Evolutionary conservation across 2,329 filamentous ascomycete genomes (phyloP).

Genomic region (Colletotrichum acutatum): DNA sequence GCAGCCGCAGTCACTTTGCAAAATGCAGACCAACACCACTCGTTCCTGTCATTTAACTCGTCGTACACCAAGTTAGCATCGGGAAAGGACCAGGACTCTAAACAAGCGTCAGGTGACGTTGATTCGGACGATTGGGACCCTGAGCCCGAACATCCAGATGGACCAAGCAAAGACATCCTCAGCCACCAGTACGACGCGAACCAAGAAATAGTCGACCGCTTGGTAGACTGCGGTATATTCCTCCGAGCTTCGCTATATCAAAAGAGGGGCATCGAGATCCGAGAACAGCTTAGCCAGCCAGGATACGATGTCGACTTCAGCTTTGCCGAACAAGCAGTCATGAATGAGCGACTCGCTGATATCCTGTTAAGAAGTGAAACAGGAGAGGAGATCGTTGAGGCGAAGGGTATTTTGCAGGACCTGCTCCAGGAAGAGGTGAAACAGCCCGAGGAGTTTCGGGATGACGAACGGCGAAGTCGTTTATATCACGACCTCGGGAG

Average conservation of each 20-base stretch:
- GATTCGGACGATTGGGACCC: slow-evolving; percentile 39
- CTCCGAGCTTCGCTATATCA: slow-evolving; percentile 40
- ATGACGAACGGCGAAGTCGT: slow-evolving; percentile 30
- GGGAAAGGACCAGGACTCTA: neutral
- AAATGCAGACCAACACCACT: slow-evolving; percentile 12
- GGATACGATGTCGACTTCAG: slow-evolving; percentile 22
- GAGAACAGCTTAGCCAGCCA: slow-evolving; percentile 36
- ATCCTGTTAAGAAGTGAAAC: slow-evolving; percentile 40
- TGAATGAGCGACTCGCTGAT: slow-evolving; percentile 43
- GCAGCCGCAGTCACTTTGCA: slow-evolving; percentile 39
- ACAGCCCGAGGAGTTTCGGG: slow-evolving; percentile 32
- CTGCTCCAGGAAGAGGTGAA: slow-evolving; percentile 37
- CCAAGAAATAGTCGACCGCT: slow-evolving; percentile 38
- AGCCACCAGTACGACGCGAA: slow-evolving; percentile 39
- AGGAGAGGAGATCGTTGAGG: slow-evolving; percentile 36
- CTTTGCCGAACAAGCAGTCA: slow-evolving; percentile 35
- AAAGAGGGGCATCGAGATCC: slow-evolving; percentile 39
- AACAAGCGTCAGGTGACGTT: neutral
- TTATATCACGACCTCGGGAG: slow-evolving; percentile 44
- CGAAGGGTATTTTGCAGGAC: slow-evolving; percentile 36
- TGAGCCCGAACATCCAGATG: slow-evolving; percentile 38
- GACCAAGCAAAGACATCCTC: slow-evolving; percentile 38
- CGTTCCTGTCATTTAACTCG: slow-evolving; percentile 1
- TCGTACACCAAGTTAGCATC: slow-evolving; percentile 6
- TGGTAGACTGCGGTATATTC: slow-evolving; percentile 39